Conservation (phyloP, 208 protist genomes). For the Polymyxa betae region DNA sequence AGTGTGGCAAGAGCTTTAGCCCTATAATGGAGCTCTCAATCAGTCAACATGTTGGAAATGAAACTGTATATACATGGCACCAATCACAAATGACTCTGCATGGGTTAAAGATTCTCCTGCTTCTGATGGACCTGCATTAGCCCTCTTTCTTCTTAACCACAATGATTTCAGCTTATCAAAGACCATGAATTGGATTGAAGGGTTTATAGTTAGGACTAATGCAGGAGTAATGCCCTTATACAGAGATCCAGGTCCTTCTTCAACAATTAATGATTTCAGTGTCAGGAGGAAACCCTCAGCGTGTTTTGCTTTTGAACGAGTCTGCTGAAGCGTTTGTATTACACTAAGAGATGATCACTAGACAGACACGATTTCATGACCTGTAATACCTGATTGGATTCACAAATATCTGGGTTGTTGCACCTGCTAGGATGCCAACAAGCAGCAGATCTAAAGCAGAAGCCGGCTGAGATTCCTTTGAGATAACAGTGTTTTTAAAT, state of each 20-base stretch:
- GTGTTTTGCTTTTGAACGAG: not conserved
- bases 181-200: conserved; percentile 39
- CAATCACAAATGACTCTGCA: not conserved
- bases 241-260: not conserved
- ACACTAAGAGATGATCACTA: not conserved
- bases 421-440: conserved; percentile 11
- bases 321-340: not conserved
- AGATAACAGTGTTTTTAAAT: not conserved
- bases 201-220: conserved; percentile 26
- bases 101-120: not conserved
- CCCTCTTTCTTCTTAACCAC: not conserved
- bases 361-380: not conserved
- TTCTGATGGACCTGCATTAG: not conserved
- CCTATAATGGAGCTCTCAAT: not conserved
- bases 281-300: not conserved
- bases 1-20: not conserved
- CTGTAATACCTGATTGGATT: conserved; percentile 4
- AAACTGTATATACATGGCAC: not conserved
- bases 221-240: conserved; percentile 39
- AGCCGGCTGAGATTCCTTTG: not conserved
- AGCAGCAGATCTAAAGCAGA: not conserved
- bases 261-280: not conserved
- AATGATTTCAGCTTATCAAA: conserved; percentile 34
- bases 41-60: not conserved
- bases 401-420: not conserved